Base-by-base conservation (phyloP, 1,284 basidiomycete genomes). In the Apiotrichum mycotoxinovorans region DNA sequence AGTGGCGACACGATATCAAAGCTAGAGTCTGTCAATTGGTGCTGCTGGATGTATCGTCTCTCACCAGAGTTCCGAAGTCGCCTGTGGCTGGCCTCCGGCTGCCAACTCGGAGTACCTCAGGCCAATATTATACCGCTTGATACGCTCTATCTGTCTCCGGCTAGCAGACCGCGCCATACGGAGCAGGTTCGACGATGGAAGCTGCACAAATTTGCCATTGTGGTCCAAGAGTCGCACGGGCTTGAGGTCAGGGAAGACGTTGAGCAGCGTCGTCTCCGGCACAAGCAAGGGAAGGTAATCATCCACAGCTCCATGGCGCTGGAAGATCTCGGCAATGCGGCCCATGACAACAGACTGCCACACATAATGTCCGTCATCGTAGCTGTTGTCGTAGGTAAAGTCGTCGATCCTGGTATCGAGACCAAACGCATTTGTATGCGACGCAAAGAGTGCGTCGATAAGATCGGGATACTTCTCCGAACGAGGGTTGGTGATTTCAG, bases 61-160 rank as follows among this genome's bases (percentile, higher is more conserved):
- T 49, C 25, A 74, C 70, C 69, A 74, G n/a, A 75, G 47, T 53
- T 76, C 74, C 2, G 69, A 71, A 10, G 64, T 60, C 0, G 68
- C 60, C 5, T 58, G 58, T 0, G 77, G 77, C 51, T 79, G 77
- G 0, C 76, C 73, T 11, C 74, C 77, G 10, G 71, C 59, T 0
- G 67, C 60, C 12, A 68, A 60, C 35, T 75, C 70, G 0, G 63
- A 49, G 53, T 85, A 92, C 12, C 85, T 83, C 59, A 87, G 83
- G 33, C 85, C 82, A 34, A 95, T 86, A 74, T 92, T 88, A 76
- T 88, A 96, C 18, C 93, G 83, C 76, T 98, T 97, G 74, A 96
- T 91, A 41, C 94, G 80, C 64, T 83, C 84, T 49, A 85, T 83
- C 47, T 84, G 84, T 17, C 82, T 83, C 55, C 88, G 81, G 0